phyloP scores from a whole-genome alignment of 108 stramenopile genomes.

The Nitzschia palea region DNA sequence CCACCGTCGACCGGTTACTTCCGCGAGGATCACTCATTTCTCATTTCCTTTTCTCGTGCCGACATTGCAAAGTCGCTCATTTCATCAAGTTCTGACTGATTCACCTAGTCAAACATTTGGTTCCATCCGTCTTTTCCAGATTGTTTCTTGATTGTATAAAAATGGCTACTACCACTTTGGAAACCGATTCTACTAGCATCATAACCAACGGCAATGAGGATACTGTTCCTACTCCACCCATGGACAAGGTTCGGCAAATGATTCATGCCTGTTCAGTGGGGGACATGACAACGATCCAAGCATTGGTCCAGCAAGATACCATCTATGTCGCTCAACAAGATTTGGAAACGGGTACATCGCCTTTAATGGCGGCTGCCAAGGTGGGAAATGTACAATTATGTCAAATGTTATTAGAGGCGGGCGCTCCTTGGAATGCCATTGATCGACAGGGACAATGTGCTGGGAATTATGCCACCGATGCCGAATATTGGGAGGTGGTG shows the following conservation, averaged over 20 bases:
- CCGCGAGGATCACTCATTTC: too few relatives aligned
- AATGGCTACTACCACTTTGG: too few relatives aligned
- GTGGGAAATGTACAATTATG: conserved; percentile 55
- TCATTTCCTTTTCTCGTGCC: too few relatives aligned
- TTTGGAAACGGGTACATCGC: conserved; percentile 62
- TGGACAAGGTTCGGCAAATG: conserved; percentile 36
- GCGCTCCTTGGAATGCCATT: conserved; percentile 94
- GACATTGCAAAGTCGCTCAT: too few relatives aligned
- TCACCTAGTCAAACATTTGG: too few relatives aligned
- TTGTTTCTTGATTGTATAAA: too few relatives aligned
- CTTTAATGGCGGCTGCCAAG: conserved; percentile 74
- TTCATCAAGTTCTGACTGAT: too few relatives aligned
- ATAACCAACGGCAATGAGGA: too few relatives aligned
- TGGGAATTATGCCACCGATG: conserved; percentile 84
- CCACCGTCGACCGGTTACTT: too few relatives aligned
- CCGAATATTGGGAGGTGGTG: conserved; percentile 77
- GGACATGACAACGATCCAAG: conserved; percentile 21
- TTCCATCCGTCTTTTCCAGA: too few relatives aligned
- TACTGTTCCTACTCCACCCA: conserved; percentile 3
- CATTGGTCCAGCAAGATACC: conserved; percentile 17
- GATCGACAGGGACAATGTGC: conserved; percentile 84
- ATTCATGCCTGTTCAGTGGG: conserved; percentile 41
- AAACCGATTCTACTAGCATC: too few relatives aligned
- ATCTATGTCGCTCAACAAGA: conserved; percentile 69
- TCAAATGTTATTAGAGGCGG: conserved; percentile 44